Conservation (phyloP, 306 rosid species). For the Fagus sylvatica region DNA sequence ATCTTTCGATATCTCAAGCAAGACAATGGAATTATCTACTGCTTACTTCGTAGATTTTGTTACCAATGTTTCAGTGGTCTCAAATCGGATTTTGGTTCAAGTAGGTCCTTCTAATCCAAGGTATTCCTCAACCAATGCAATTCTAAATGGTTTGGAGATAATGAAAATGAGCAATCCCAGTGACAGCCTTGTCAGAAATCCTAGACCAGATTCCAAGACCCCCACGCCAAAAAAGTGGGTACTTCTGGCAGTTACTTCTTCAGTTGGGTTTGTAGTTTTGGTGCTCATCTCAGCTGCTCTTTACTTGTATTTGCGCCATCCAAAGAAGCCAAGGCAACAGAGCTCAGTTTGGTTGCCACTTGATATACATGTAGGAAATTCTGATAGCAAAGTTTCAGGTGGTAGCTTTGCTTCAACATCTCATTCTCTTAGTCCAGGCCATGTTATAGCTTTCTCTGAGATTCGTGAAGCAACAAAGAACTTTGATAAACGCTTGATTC, state of each 20-base stretch:
- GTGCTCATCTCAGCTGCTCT: slow-evolving; percentile 17
- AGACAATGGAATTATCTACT: slow-evolving; percentile 28
- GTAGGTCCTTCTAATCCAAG: slow-evolving; percentile 32
- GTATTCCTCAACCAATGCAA: slow-evolving; percentile 32
- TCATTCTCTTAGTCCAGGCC: slow-evolving; percentile 29
- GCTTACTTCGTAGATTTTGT: slow-evolving; percentile 35
- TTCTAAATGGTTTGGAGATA: slow-evolving; percentile 47
- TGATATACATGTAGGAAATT: slow-evolving; percentile 22
- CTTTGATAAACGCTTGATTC: slow-evolving; percentile 35
- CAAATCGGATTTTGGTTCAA: slow-evolving; percentile 35
- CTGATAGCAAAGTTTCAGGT: slow-evolving; percentile 34
- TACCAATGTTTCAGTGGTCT: slow-evolving; percentile 13
- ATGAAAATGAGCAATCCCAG: slow-evolving; percentile 30
- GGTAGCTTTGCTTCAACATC: slow-evolving; percentile 35
- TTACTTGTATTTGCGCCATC: slow-evolving; percentile 5
- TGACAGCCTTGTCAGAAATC: slow-evolving; percentile 28
- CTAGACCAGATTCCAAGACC: slow-evolving; percentile 19
- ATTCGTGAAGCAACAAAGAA: slow-evolving; percentile 32
- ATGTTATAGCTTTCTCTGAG: slow-evolving; percentile 28
- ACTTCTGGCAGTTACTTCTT: slow-evolving; percentile 18
- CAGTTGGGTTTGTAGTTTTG: slow-evolving; percentile 24
- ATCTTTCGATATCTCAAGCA: slow-evolving; percentile 35
- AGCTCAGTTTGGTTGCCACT: slow-evolving; percentile 25
- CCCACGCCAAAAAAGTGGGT: slow-evolving; percentile 23
- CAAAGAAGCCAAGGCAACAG: slow-evolving; percentile 20